Evolutionary conservation across 495 filamentous ascomycete species (phyloP), one percentile per base, ranked within the genome.

Genomic region (Trichoderma parareesei): DNA sequence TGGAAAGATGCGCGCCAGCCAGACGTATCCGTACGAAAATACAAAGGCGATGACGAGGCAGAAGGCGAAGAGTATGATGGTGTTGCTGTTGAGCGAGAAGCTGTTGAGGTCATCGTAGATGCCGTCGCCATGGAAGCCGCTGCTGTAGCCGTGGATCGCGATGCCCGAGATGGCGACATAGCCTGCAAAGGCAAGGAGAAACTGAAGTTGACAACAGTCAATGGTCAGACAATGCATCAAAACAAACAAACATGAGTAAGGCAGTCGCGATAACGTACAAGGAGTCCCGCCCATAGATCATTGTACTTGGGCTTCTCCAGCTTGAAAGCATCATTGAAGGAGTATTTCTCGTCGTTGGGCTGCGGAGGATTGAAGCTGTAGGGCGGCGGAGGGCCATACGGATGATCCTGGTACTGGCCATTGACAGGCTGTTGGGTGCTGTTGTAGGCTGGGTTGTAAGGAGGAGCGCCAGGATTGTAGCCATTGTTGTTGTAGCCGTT

Each of bases 291-390:
- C 92, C 92, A 96, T 6, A 91, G 63, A 70, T 97, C 93, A 69
- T 97, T 89, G 73, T 81, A 96, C 70, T 94, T 95, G 13, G 92
- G 92, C 65, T 85, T 85, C 64, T 90, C 83, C 44, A 97, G 71
- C 73, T 85, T 86, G 77, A 97, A 97, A 1, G 84, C 83, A 70
- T 96, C 82, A 16, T 93, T 86, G 69, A 93, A 97, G 16, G 78
- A 82, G 13, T 79, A 78, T 70, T 90, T 82, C 62, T 80, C 75
- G 38, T 64, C 69, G 35, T 33, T 62, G 9, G 10, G 33, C n/a
- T 40, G 44, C 2, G 38, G 62, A 37, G 20, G 53, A 38, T 68
- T 67, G 43, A 57, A 57, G 53, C 53, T 57, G 33, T 57, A 57
- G 5, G 43, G 46, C 33, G 60, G 44, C 13, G 53, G 55, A 3